These are phyloP conservation scores for Pugionium dolabratum DNA, from an alignment of 345 rosid species.

Conservation along the genomic window DNA sequence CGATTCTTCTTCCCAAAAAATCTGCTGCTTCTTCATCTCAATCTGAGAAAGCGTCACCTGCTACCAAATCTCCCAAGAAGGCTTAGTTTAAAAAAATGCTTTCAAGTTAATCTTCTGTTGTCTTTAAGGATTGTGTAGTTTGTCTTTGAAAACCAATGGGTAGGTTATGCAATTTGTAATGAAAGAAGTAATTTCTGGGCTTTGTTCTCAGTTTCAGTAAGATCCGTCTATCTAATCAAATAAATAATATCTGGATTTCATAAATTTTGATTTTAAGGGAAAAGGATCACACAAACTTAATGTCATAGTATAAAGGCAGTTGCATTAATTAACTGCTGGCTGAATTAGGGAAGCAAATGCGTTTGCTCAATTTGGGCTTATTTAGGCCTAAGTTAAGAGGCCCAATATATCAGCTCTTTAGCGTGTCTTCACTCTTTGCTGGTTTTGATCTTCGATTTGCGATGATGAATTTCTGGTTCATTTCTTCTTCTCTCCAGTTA, in stretches of 20 bases:
- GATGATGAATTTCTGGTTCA: no score
- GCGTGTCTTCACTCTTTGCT: background rate
- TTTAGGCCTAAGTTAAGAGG: background rate
- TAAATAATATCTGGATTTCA: background rate
- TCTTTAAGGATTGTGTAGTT: slow-evolving; percentile 5
- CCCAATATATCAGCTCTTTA: background rate
- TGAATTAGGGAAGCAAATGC: background rate
- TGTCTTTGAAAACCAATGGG: background rate
- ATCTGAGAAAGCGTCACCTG: slow-evolving; percentile 40
- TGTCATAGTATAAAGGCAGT: background rate
- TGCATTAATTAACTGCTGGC: background rate
- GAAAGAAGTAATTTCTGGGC: slow-evolving; percentile 18
- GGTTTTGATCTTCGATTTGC: background rate
- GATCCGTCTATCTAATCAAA: background rate
- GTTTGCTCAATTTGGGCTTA: background rate
- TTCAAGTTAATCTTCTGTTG: background rate
- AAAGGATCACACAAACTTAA: background rate
- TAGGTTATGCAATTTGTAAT: slow-evolving; percentile 14
- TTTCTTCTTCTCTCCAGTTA: no score
- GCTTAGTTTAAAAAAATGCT: slow-evolving; percentile 4
- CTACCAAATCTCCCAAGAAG: slow-evolving; percentile 55
- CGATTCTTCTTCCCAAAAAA: slow-evolving; percentile 66
- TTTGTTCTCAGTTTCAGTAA: slow-evolving; percentile 5
- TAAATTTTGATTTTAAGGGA: background rate
- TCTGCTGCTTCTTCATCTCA: slow-evolving; percentile 29